Base-by-base conservation (phyloP, 2,329 filamentous ascomycete species). In the Fusarium dimerum region DNA sequence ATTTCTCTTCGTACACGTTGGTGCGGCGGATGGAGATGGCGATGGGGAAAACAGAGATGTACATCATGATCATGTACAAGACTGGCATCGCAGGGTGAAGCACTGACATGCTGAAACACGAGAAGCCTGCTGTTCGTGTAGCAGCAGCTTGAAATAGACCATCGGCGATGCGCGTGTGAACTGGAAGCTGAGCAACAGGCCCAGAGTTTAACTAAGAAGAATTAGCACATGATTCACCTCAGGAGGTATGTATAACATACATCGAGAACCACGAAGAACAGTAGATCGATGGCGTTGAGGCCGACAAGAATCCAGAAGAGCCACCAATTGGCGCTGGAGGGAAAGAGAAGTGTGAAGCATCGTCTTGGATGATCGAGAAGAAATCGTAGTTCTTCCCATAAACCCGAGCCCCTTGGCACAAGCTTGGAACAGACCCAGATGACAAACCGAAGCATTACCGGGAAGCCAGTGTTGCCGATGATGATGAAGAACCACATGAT, bases 51-150 rank as follows among this genome's bases (percentile, higher is more conserved):
- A 97, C 90, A 52, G 92, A 96, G 56, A 97, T 96, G 72, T 97
- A 97, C 94, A 97, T 97, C 94, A 97, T 97, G 71, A 97, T 87
- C 72, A 97, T 78, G 74, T 97, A 97, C 20, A 92, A 90, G 13
- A 95, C 91, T 65, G 96, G 92, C 52, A 97, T 90, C 3, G 89
- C 94, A 1, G 94, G 92, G 61, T 97, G 92, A 2, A 99, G 77
- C 0, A 82, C 75, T 2, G 88, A 77, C 39, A 97, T 75, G 67
- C 88, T 91, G 62, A 97, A 83, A 30, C 89, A 89, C 1, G 89
- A 81, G 66, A 97, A 96, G 0, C 94, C 93, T 4, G 94, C 93
- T 1, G 94, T 97, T 67, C 94, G 81, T 1, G 93, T 97, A 6
- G 90, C 87, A 0, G 88, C 86, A 1, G 93, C 93, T 71, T 97